Percentiles rank a stretch among this genome's conserved stretches.
Evolutionary conservation across 2,329 filamentous ascomycete species (phyloP).

Genomic region (Fusarium avenaceum): DNA sequence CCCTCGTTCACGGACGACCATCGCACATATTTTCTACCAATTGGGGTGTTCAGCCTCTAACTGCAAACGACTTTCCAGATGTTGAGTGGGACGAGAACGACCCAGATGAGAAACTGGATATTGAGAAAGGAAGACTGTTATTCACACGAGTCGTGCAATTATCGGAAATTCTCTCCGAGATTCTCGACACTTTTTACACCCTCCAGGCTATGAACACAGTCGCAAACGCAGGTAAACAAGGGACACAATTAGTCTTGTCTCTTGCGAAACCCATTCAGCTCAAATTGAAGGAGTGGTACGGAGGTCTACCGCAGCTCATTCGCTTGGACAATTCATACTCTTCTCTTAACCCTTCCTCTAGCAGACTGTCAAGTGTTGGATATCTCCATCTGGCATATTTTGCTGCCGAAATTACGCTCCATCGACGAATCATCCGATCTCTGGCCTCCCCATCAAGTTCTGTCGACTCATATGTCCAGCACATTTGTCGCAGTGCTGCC

Average conservation of each 20-base stretch:
- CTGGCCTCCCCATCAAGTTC: slow-evolving; percentile 62
- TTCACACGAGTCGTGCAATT: slow-evolving; percentile 83
- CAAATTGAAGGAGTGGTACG: slow-evolving; percentile 86
- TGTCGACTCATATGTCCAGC: slow-evolving; percentile 84
- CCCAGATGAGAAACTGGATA: slow-evolving; percentile 72
- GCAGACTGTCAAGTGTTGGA: slow-evolving; percentile 72
- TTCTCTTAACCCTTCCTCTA: slow-evolving; percentile 53
- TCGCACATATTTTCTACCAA: slow-evolving; percentile 78
- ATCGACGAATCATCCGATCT: slow-evolving; percentile 89
- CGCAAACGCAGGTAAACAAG: slow-evolving; percentile 74
- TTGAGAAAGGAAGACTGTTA: slow-evolving; percentile 76
- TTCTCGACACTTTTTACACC: slow-evolving; percentile 86
- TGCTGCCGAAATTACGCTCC: slow-evolving; percentile 92
- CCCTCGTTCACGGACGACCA: slow-evolving; percentile 85
- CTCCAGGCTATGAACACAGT: slow-evolving; percentile 80
- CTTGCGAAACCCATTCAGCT: slow-evolving; percentile 86
- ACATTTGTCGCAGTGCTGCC: slow-evolving; percentile 93
- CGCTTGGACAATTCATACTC: slow-evolving; percentile 75
- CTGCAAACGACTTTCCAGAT: slow-evolving; percentile 78
- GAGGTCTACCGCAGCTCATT: slow-evolving; percentile 71
- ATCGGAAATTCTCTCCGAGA: slow-evolving; percentile 81
- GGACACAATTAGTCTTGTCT: slow-evolving; percentile 78
- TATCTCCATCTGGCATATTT: slow-evolving; percentile 94
- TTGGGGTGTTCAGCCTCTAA: slow-evolving; percentile 81
- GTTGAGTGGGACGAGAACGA: slow-evolving; percentile 75